These are phyloP conservation scores for Spiromastix sp. DNA, from an alignment of 2,329 filamentous ascomycete species.

Conservation along the genomic window DNA sequence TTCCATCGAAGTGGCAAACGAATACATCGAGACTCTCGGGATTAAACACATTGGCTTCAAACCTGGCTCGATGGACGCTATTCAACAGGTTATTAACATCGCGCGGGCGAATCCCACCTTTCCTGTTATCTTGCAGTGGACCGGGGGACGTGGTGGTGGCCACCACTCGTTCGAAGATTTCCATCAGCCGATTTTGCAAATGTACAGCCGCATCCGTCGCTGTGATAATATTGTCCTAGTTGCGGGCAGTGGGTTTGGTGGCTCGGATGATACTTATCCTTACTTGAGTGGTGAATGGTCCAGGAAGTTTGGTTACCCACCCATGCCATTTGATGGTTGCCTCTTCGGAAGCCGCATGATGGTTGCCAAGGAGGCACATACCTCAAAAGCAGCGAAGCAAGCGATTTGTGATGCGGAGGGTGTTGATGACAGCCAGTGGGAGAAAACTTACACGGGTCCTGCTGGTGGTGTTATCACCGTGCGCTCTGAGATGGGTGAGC, in stretches of 20 bases:
- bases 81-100: constrained; percentile 84
- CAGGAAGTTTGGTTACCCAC: constrained; percentile 72
- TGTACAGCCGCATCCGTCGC: constrained; percentile 81
- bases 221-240: constrained; percentile 80
- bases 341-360: constrained; percentile 90
- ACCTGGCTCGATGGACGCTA: constrained; percentile 78
- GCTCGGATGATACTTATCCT: constrained; percentile 80
- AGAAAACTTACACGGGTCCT: constrained; percentile 83
- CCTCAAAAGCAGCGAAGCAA: constrained; percentile 76
- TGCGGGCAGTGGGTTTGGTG: constrained; percentile 85
- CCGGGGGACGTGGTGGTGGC: constrained; percentile 82
- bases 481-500: constrained; percentile 97
- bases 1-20: constrained; percentile 83
- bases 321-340: constrained; percentile 90
- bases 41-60: constrained; percentile 94
- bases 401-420: constrained; percentile 80
- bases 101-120: constrained; percentile 89
- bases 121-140: constrained; percentile 92
- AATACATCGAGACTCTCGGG: constrained; percentile 86
- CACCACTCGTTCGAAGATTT: constrained; percentile 96
- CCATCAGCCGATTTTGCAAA: constrained; percentile 80
- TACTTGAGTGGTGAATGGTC: constrained; percentile 87
- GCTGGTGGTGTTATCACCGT: constrained; percentile 94
- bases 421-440: constrained; percentile 74
- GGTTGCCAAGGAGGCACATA: constrained; percentile 87